Base-by-base conservation (phyloP, 306 rosid genomes). In the Trifolium subterraneum region DNA sequence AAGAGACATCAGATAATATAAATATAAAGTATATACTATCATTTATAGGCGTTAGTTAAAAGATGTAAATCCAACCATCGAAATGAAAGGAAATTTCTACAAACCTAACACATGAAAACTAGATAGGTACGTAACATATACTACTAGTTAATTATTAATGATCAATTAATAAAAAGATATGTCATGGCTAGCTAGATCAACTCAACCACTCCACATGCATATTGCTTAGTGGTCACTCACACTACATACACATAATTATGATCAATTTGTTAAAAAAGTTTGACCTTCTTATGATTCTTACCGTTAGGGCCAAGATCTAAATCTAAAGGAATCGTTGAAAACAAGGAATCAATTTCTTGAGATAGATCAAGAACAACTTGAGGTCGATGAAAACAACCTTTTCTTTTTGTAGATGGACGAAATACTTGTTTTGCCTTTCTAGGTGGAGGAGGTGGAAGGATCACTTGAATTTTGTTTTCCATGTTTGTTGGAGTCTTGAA, bases 401-500 rank as follows among this genome's bases (percentile, higher is more conserved):
- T 83, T 65, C 89, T 69, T 68, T 92, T 92, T 65, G 13, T 74
- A 23, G 75, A 19, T 6, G 81, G 80, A 11, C 20, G 44, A 1
- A 86, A 20, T 36, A 36, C 8, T 31, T 33, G 44, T 77, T 86
- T 89, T n/a, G 87, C 88, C 74, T 90, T 89, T 76, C 86, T 84
- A 10, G 96, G 96, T 44, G 96, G 90, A 68, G 86, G 90, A 64
- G 86, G 85, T 4, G 97, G 96, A n/a, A 73, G 78, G 15, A 4
- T 60, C 2, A 79, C 35, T 56, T 56, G 87, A 62, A 86, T 86
- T 45, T 67, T 85, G 75, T 80, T 83, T n/a, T 85, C 87, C 35
- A 15, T 14, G 5, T 88, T 74, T 2, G 89, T 92, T 12, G 96
- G 97, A 73, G 97, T 92, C 86, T 79, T 86, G 84, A 86, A 67